phyloP scores from a whole-genome alignment of 768 basidiomycete species.

The Cystobasidium tubakii region DNA sequence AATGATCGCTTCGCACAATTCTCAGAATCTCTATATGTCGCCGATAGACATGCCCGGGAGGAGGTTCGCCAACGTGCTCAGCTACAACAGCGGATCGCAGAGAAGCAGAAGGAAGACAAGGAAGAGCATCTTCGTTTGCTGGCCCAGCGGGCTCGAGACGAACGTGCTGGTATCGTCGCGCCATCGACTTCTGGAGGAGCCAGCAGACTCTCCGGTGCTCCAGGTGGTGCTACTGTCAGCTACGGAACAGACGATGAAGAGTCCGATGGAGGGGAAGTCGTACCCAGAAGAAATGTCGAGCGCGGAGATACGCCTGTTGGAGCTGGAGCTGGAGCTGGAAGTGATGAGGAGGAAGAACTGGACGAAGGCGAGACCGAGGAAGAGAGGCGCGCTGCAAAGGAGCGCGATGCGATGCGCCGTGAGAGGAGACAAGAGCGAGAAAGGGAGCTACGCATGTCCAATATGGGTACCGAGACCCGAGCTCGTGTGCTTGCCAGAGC shows the following conservation, averaged over 20 bases:
- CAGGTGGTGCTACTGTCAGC: constrained; percentile 70
- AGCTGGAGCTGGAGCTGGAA: neutral
- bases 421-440: constrained; percentile 92
- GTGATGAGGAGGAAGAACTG: constrained; percentile 46
- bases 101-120: constrained; percentile 94
- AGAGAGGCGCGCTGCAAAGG: constrained; percentile 62
- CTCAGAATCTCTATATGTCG: constrained; percentile 89
- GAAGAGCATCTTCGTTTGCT: constrained; percentile 91
- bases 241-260: constrained; percentile 74
- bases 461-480: constrained; percentile 95
- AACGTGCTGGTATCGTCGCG: constrained; percentile 70
- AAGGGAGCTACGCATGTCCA: constrained; percentile 95
- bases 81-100: constrained; percentile 98
- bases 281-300: neutral
- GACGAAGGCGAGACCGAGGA: constrained; percentile 51
- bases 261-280: constrained; percentile 53
- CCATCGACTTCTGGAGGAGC: constrained; percentile 40
- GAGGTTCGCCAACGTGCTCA: constrained; percentile 92
- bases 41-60: constrained; percentile 93
- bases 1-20: constrained; percentile 99
- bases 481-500: constrained; percentile 90
- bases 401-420: constrained; percentile 81
- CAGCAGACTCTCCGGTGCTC: constrained; percentile 60
- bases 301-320: neutral
- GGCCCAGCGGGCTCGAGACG: constrained; percentile 91